Evolutionary conservation across 2,329 filamentous ascomycete genomes (phyloP).

Genomic region (Pseudohalonectria lignicola): DNA sequence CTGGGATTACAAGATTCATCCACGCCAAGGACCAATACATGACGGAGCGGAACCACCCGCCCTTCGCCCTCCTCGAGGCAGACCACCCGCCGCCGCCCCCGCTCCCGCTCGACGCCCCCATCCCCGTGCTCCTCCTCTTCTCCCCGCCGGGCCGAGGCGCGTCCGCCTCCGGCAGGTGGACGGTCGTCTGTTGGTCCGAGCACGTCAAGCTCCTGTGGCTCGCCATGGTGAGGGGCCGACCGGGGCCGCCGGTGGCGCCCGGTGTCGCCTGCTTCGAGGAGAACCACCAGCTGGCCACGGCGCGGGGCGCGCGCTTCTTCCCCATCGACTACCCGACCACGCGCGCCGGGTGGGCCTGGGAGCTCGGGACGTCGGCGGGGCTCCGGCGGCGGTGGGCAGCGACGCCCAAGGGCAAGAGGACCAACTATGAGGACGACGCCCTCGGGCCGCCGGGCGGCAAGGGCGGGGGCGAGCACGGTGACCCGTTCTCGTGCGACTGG

Average conservation of each 20-base stretch:
- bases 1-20: too few relatives aligned
- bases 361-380: constrained; percentile 33
- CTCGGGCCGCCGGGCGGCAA: constrained; percentile 29
- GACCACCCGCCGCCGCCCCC: too few relatives aligned
- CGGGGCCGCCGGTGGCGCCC: too few relatives aligned
- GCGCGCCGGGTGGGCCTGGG: constrained; percentile 68
- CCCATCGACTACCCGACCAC: constrained; percentile 78
- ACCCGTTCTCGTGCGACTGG: constrained; percentile 78
- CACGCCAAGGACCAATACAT: too few relatives aligned
- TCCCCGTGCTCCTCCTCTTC: constrained; percentile 1
- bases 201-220: neutral
- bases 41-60: too few relatives aligned
- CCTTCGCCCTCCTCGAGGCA: too few relatives aligned
- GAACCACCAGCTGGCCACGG: constrained; percentile 69
- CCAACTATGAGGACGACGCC: constrained; percentile 63
- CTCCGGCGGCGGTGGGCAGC: constrained; percentile 51
- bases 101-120: too few relatives aligned
- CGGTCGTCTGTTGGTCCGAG: neutral
- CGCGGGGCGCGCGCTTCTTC: constrained; percentile 70
- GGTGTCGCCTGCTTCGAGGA: constrained; percentile 49
- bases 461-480: constrained; percentile 60
- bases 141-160: neutral
- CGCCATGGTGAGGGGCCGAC: too few relatives aligned
- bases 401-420: constrained; percentile 71
- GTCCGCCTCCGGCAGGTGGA: too few relatives aligned